Percentiles rank a stretch among this genome's conserved stretches.
Conservation (phyloP, 306 rosid species). For the Gastrolobium bilobum region DNA sequence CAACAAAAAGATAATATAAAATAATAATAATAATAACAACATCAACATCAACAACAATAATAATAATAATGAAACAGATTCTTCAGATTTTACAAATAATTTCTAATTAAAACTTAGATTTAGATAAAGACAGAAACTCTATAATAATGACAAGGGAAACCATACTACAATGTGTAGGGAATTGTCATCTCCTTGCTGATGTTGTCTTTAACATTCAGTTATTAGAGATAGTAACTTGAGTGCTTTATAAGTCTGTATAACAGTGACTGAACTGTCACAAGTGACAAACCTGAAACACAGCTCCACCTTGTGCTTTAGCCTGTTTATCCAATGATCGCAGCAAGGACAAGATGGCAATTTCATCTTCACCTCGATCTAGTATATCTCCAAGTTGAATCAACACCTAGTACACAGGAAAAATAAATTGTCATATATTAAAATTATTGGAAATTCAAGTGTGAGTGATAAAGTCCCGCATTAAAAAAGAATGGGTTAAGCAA, state of each 20-base stretch:
- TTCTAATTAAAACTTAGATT: conserved; percentile 2
- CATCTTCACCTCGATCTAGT: conserved; percentile 97
- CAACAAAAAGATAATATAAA: conserved; percentile 15
- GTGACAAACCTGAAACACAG: conserved; percentile 86
- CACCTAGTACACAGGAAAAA: conserved; percentile 58
- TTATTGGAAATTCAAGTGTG: background rate
- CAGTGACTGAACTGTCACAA: conserved; percentile 42
- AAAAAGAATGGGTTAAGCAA: too few species aligned
- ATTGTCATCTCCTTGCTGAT: conserved; percentile 9
- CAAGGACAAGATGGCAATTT: conserved; percentile 91
- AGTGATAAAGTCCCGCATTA: too few species aligned
- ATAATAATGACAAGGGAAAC: conserved; percentile 20
- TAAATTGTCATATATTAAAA: background rate
- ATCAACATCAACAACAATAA: too few species aligned
- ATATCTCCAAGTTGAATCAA: conserved; percentile 95
- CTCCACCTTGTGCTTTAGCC: conserved; percentile 90
- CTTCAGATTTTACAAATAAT: conserved; percentile 18
- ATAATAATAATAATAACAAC: too few species aligned
- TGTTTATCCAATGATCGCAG: conserved; percentile 83
- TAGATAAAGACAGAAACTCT: background rate
- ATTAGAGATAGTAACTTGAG: conserved; percentile 21
- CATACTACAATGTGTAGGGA: background rate
- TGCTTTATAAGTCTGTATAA: background rate
- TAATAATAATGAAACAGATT: background rate
- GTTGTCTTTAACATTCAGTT: background rate